A percentile compares a stretch with the other conserved stretches of the same genome.
Evolutionary conservation across 768 basidiomycete species (phyloP).

Genomic region (Strobilomyces dryophilus): DNA sequence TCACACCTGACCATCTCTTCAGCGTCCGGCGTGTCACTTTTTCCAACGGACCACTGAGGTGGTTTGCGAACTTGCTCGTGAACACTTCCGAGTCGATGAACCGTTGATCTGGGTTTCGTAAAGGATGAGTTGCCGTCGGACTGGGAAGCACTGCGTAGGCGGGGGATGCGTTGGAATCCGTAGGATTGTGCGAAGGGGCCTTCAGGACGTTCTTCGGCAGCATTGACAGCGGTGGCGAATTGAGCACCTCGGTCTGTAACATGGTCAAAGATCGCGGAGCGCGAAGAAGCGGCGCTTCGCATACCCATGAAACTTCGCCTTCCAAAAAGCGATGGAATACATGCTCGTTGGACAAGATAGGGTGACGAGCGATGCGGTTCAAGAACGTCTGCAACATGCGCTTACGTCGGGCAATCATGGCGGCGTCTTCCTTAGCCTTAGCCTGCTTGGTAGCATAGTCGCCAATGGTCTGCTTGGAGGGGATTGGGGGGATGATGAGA

Average conservation of each 20-base stretch:
- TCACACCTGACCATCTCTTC: conserved; percentile 91
- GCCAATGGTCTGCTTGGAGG: conserved; percentile 90
- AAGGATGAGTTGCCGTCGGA: conserved; percentile 82
- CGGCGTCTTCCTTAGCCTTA: conserved; percentile 94
- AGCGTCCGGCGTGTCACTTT: conserved; percentile 89
- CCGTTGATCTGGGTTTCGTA: conserved; percentile 91
- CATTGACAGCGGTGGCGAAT: conserved; percentile 86
- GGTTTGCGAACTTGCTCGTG: conserved; percentile 91
- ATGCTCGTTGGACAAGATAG: conserved; percentile 94
- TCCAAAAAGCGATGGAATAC: conserved; percentile 96
- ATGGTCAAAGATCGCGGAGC: conserved; percentile 4
- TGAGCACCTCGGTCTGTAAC: conserved; percentile 79
- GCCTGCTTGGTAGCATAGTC: conserved; percentile 97
- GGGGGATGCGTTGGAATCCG: conserved; percentile 64
- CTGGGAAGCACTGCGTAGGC: conserved; percentile 86
- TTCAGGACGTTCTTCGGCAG: conserved; percentile 95
- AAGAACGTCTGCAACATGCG: conserved; percentile 95
- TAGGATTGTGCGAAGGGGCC: conserved; percentile 93
- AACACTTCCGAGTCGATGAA: conserved; percentile 96
- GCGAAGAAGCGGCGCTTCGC: conserved; percentile 20
- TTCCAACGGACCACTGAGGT: conserved; percentile 91
- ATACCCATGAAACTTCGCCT: conserved; percentile 93
- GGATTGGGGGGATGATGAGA: conserved; percentile 95
- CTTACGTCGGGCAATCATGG: conserved; percentile 87
- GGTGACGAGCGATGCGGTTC: conserved; percentile 84